Evolutionary conservation across 2,329 filamentous ascomycete species (phyloP).

Genomic region (Claviceps purpurea): DNA sequence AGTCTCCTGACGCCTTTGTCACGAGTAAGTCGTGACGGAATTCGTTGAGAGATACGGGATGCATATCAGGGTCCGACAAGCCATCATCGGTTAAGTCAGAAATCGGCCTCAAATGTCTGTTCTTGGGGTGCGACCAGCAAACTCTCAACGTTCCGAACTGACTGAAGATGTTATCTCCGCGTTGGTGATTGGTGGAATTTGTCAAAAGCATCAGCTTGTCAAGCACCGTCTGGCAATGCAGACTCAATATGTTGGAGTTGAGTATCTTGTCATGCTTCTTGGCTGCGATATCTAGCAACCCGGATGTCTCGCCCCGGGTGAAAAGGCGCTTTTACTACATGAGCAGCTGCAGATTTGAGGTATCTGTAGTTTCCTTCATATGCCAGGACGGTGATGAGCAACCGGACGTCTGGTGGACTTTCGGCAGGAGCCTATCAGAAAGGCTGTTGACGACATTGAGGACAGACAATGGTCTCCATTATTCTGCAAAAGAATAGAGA

Average conservation of each 20-base stretch:
- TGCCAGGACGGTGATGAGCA: constrained; percentile 32
- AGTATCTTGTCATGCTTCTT: constrained; percentile 28
- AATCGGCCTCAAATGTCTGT: too few relatives aligned
- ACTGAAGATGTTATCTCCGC: constrained; percentile 23
- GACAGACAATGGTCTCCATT: neutral
- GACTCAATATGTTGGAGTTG: constrained; percentile 32
- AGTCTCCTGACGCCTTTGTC: constrained; percentile 24
- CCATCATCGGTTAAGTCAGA: too few relatives aligned
- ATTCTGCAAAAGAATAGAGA: neutral
- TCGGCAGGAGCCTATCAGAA: neutral
- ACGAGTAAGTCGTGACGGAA: constrained; percentile 17
- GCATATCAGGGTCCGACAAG: too few relatives aligned
- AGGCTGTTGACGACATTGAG: neutral
- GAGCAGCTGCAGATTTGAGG: constrained; percentile 31
- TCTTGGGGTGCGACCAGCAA: constrained; percentile 12
- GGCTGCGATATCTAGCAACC: constrained; percentile 29
- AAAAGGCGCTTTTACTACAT: constrained; percentile 38
- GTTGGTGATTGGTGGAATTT: constrained; percentile 30
- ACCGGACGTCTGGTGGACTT: constrained; percentile 22
- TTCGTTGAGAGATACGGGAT: constrained; percentile 24
- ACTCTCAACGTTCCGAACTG: constrained; percentile 19
- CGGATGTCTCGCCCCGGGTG: constrained; percentile 36
- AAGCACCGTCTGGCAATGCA: constrained; percentile 35
- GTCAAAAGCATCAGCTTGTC: constrained; percentile 32
- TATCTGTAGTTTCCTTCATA: constrained; percentile 35